These are phyloP conservation scores for Wickerhamiella infanticola DNA, from an alignment of 1,139 yeast genomes.

Conservation along the genomic window DNA sequence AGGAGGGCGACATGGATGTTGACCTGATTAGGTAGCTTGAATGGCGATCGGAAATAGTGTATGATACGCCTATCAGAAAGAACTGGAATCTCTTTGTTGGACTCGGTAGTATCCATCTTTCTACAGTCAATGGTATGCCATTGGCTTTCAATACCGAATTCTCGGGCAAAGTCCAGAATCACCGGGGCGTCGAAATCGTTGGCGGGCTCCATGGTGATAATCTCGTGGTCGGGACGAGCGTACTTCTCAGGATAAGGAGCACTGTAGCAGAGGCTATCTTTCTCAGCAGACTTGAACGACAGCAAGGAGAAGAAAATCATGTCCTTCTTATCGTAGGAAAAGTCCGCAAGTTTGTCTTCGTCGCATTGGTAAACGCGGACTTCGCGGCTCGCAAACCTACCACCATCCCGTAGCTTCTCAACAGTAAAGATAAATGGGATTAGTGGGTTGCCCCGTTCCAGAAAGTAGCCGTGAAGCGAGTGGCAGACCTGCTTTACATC, in stretches of 20 bases:
- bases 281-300: conserved; percentile 19
- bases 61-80: conserved; percentile 18
- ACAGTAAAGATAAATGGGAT: conserved; percentile 21
- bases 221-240: conserved; percentile 9
- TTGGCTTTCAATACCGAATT: conserved; percentile 10
- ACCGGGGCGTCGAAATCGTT: conserved; percentile 20
- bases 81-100: conserved; percentile 12
- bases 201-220: conserved; percentile 16
- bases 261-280: conserved; percentile 15
- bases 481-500: conserved; percentile 16
- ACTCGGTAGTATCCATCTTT: conserved; percentile 16
- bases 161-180: conserved; percentile 15
- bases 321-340: conserved; percentile 14
- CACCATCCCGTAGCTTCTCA: conserved; percentile 19
- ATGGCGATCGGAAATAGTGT: conserved; percentile 18
- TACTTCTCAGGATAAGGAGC: conserved; percentile 12
- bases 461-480: conserved; percentile 21
- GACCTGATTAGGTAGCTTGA: conserved; percentile 14
- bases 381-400: conserved; percentile 18
- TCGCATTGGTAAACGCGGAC: conserved; percentile 20
- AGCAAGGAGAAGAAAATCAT: conserved; percentile 18
- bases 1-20: conserved; percentile 22
- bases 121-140: conserved; percentile 22
- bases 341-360: conserved; percentile 10
- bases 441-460: conserved; percentile 19